Evolutionary conservation across 2,329 filamentous ascomycete genomes (phyloP).

Genomic region (Nemania serpens): DNA sequence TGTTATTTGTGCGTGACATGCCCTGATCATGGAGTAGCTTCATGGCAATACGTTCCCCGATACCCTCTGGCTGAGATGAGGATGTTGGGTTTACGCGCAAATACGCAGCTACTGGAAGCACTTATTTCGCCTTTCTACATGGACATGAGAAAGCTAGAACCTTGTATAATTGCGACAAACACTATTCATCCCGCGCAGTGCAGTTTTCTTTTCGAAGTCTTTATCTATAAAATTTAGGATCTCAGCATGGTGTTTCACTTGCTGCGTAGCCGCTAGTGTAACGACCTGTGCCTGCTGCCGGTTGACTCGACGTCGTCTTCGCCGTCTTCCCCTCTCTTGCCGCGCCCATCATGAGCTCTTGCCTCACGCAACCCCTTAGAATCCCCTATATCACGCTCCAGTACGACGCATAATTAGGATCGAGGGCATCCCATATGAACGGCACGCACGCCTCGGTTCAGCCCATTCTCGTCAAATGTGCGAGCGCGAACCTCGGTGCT

Average conservation of each 20-base stretch:
- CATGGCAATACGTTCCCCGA: background rate
- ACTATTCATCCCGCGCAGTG: background rate
- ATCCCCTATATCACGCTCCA: slow-evolving; percentile 19
- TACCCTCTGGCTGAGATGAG: background rate
- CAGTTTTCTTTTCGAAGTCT: background rate
- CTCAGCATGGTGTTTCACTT: background rate
- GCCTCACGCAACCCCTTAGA: background rate
- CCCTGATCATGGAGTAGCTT: background rate
- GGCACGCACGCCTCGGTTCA: slow-evolving; percentile 55
- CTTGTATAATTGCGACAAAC: background rate
- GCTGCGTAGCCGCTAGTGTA: background rate
- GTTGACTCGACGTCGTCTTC: no score
- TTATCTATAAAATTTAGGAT: background rate
- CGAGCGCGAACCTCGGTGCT: slow-evolving; percentile 44
- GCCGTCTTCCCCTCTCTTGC: background rate
- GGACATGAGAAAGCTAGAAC: background rate
- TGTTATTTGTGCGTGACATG: background rate
- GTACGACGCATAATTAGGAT: slow-evolving; percentile 20
- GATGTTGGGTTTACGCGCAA: background rate
- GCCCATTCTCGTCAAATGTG: slow-evolving; percentile 47
- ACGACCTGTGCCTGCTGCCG: background rate
- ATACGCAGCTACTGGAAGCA: no score
- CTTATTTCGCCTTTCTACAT: background rate
- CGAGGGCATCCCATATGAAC: slow-evolving; percentile 45
- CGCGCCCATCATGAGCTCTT: background rate